Percentiles rank a stretch among this genome's conserved stretches.
phyloP scores from a whole-genome alignment of 768 basidiomycete species.

The Ramaria rubella region DNA sequence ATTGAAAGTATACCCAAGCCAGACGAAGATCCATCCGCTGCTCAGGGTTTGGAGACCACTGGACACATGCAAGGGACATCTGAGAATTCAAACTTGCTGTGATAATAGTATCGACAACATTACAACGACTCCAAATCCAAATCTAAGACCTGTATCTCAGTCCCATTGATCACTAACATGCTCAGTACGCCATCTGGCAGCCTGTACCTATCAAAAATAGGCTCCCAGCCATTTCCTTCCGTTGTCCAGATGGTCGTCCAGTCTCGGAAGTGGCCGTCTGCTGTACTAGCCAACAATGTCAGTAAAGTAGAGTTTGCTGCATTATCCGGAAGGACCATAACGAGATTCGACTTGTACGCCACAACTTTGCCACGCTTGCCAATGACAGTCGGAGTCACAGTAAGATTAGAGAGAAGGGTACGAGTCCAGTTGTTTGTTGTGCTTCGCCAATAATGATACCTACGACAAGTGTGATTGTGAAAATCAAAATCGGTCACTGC shows the following conservation, averaged over 20 bases:
- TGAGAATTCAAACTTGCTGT: too few relatives aligned
- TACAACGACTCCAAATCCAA: slow-evolving; percentile 15
- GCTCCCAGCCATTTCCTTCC: slow-evolving; percentile 28
- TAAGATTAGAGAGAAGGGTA: slow-evolving; percentile 29
- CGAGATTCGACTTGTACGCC: slow-evolving; percentile 14
- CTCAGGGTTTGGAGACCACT: too few relatives aligned
- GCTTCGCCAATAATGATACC: slow-evolving; percentile 6
- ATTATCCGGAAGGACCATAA: slow-evolving; percentile 31
- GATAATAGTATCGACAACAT: too few relatives aligned
- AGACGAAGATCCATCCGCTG: too few relatives aligned
- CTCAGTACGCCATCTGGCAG: slow-evolving; percentile 29
- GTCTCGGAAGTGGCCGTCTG: slow-evolving; percentile 27
- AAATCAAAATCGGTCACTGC: too few relatives aligned
- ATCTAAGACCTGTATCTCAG: slow-evolving; percentile 23
- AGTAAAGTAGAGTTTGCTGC: slow-evolving; percentile 27
- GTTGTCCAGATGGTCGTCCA: slow-evolving; percentile 29
- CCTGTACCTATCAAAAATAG: slow-evolving; percentile 29
- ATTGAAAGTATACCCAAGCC: too few relatives aligned
- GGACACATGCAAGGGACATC: too few relatives aligned
- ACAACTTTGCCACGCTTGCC: slow-evolving; percentile 34
- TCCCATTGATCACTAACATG: slow-evolving; percentile 28
- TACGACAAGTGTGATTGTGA: too few relatives aligned
- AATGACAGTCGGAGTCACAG: slow-evolving; percentile 30
- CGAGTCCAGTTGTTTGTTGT: slow-evolving; percentile 26
- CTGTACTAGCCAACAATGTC: slow-evolving; percentile 27